Evolutionary conservation across 345 rosid species (phyloP).

Genomic region (Syzygium oleosum): DNA sequence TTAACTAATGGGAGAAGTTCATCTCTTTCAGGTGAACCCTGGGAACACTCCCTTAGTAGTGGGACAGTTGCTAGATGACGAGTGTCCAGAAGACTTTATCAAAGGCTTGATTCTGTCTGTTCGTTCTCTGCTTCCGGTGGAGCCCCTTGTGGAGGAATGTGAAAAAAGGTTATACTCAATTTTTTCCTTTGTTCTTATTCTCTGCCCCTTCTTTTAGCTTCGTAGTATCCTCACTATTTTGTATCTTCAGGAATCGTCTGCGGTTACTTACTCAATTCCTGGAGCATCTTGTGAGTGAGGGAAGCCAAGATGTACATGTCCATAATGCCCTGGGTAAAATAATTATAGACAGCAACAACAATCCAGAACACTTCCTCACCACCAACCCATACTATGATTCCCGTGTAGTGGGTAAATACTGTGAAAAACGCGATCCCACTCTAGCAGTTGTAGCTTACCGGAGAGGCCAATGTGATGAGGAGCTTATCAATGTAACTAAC

Average conservation of each 20-base stretch:
- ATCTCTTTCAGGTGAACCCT: slow-evolving; percentile 74
- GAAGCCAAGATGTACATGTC: slow-evolving; percentile 98
- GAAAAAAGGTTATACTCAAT: slow-evolving; percentile 37
- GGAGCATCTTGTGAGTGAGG: slow-evolving; percentile 99
- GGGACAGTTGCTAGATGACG: slow-evolving; percentile 80
- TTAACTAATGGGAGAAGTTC: slow-evolving; percentile 40
- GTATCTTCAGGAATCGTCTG: slow-evolving; percentile 76
- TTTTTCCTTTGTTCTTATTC: slow-evolving; percentile 31
- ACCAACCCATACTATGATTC: slow-evolving; percentile 99
- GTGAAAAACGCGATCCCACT: slow-evolving; percentile 99
- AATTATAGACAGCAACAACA: slow-evolving; percentile 96
- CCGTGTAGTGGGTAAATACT: slow-evolving; percentile 94
- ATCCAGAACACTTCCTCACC: slow-evolving; percentile 97
- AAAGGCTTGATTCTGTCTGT: slow-evolving; percentile 94
- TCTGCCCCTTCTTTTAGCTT: background rate
- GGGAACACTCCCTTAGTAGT: slow-evolving; percentile 97
- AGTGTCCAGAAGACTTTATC: slow-evolving; percentile 97
- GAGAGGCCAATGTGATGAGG: slow-evolving; percentile 97
- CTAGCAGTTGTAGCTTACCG: slow-evolving; percentile 96
- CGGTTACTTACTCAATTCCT: slow-evolving; percentile 98
- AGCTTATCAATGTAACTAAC: slow-evolving; percentile 94
- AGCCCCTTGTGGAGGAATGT: slow-evolving; percentile 49
- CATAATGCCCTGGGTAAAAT: slow-evolving; percentile 99
- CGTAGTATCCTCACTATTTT: slow-evolving; percentile 10
- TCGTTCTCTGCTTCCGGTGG: slow-evolving; percentile 50